Conservation (phyloP, 495 filamentous ascomycete genomes). For the Neurospora sp. region DNA sequence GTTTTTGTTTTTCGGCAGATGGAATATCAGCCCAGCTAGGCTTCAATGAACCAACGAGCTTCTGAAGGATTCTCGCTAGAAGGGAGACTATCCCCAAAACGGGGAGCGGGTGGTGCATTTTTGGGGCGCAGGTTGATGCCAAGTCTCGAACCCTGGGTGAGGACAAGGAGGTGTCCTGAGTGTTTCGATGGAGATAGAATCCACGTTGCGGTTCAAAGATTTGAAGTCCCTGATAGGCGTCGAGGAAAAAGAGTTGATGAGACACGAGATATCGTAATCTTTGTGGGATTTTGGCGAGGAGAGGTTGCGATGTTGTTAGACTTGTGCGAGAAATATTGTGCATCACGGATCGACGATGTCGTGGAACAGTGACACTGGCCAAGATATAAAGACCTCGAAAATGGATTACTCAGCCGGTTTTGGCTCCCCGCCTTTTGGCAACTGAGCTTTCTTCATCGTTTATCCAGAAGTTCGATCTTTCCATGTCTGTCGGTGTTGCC, state of each 20-base stretch:
- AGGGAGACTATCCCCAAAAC: neutral
- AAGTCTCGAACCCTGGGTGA: neutral
- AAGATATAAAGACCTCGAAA: neutral
- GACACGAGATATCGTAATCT: neutral
- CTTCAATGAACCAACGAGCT: neutral
- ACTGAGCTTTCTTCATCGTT: neutral
- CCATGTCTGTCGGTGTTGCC: neutral
- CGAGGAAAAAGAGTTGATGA: neutral
- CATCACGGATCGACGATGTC: neutral
- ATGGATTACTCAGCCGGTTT: neutral
- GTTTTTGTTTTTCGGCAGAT: neutral
- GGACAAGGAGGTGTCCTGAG: neutral
- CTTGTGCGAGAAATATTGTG: too few relatives aligned
- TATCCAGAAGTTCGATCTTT: neutral
- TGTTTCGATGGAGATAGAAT: neutral
- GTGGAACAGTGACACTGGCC: neutral
- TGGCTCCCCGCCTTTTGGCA: neutral
- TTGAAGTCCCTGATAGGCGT: neutral
- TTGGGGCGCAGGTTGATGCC: neutral
- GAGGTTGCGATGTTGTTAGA: neutral
- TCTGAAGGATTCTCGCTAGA: neutral
- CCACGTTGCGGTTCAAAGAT: neutral
- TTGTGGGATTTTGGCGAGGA: neutral
- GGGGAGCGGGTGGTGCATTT: neutral
- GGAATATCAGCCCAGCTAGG: neutral